Conservation (phyloP, 1,284 basidiomycete species). For the Mycosarcoma maydis region DNA sequence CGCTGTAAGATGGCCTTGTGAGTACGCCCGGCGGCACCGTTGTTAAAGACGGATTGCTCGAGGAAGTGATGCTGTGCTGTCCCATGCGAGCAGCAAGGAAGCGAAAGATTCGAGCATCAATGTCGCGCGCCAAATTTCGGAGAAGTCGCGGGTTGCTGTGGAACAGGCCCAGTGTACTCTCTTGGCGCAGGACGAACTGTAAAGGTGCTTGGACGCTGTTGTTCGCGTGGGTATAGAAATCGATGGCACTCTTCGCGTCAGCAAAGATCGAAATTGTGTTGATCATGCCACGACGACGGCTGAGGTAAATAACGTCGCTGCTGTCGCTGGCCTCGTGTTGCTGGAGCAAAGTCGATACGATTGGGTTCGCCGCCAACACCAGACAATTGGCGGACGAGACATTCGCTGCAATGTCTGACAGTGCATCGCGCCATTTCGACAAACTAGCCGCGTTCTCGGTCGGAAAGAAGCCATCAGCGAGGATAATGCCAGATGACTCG, state of each 20-base stretch:
- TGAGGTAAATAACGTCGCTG: background rate
- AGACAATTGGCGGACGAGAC: background rate
- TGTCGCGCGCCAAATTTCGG: background rate
- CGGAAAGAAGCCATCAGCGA: conserved; percentile 1
- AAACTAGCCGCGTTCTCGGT: background rate
- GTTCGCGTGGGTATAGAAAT: background rate
- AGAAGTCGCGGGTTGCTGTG: background rate
- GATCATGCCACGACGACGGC: background rate
- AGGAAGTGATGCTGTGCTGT: background rate
- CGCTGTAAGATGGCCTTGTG: background rate
- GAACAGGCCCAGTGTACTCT: background rate
- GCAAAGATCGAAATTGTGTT: background rate
- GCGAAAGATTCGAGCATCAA: conserved; percentile 1
- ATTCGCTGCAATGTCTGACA: background rate
- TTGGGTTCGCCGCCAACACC: background rate
- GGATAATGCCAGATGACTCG: background rate
- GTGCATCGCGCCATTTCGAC: background rate
- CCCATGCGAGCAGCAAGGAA: background rate
- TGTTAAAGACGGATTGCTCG: background rate
- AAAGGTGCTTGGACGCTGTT: background rate
- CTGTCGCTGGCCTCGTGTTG: background rate
- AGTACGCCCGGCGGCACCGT: background rate
- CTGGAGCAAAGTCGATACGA: background rate
- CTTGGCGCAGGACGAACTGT: conserved; percentile 1
- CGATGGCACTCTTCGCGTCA: background rate